Conservation (phyloP, 768 basidiomycete genomes). For the Mycena rosella region DNA sequence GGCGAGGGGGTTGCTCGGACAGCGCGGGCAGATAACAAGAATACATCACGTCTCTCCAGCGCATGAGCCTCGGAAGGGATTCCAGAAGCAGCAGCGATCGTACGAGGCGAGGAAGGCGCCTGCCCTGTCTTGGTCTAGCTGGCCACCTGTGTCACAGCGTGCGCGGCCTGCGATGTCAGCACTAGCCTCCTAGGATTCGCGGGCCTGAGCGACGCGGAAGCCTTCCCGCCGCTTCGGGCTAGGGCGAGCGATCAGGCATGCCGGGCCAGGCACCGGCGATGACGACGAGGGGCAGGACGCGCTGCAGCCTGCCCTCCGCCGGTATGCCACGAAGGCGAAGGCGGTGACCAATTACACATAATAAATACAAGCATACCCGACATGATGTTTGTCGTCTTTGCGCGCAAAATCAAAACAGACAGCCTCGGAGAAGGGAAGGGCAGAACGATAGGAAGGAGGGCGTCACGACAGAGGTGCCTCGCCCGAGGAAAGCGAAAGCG, state of each 20-base stretch:
- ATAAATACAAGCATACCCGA: slow-evolving; percentile 20
- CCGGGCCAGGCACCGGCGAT: neutral
- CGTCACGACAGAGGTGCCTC: slow-evolving; percentile 1
- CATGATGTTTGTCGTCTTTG: slow-evolving; percentile 18
- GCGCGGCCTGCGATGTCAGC: neutral
- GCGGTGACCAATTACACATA: slow-evolving; percentile 31
- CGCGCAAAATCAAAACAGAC: slow-evolving; percentile 20
- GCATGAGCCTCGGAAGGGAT: slow-evolving; percentile 21
- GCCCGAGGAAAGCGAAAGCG: neutral
- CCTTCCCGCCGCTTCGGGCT: neutral
- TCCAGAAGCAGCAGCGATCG: slow-evolving; percentile 23
- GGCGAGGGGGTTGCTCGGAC: slow-evolving; percentile 7
- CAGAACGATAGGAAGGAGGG: neutral
- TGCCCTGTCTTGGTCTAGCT: slow-evolving; percentile 1
- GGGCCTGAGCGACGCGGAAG: slow-evolving; percentile 2
- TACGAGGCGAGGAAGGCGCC: slow-evolving; percentile 15
- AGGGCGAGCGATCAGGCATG: slow-evolving; percentile 6
- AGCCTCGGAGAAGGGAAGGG: slow-evolving; percentile 16
- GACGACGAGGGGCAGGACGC: neutral
- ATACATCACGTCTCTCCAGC: slow-evolving; percentile 2
- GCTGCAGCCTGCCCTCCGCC: neutral
- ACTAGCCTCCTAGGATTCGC: neutral
- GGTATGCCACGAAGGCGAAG: neutral
- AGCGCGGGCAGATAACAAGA: slow-evolving; percentile 21
- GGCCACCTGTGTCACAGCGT: neutral